Percentiles rank a stretch among this genome's conserved stretches.
Evolutionary conservation across 257 asterid species (phyloP).

Genomic region (Rubia yunnanensis): DNA sequence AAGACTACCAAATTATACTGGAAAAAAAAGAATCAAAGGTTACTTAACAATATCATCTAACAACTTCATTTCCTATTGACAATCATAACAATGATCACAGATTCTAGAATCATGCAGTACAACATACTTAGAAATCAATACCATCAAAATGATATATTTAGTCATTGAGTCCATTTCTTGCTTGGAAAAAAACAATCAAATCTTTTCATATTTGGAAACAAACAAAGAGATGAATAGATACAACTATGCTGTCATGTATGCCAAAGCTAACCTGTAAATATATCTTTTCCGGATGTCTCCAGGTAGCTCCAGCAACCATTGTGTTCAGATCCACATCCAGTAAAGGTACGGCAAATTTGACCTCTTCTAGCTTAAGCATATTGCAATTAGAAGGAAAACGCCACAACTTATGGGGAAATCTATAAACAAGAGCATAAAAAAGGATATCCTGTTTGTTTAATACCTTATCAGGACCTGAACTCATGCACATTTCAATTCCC

Average conservation of each 20-base stretch:
- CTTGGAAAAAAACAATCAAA: background rate
- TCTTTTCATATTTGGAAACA: background rate
- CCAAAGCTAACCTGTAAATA: slow-evolving; percentile 62
- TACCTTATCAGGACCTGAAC: slow-evolving; percentile 69
- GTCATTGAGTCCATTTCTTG: slow-evolving; percentile 1
- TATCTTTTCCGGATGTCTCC: slow-evolving; percentile 82
- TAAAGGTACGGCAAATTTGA: slow-evolving; percentile 75
- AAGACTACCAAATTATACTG: background rate
- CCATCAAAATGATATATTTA: background rate
- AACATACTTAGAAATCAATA: background rate
- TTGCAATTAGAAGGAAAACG: slow-evolving; percentile 20
- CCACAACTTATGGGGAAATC: background rate
- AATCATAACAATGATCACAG: background rate
- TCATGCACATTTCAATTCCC: slow-evolving; percentile 79
- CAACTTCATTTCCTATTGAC: background rate
- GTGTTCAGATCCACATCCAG: slow-evolving; percentile 74
- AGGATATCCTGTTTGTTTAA: slow-evolving; percentile 4
- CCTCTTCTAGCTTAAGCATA: slow-evolving; percentile 82
- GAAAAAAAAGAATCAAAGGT: background rate
- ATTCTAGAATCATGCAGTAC: background rate
- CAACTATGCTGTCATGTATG: background rate
- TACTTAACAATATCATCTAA: background rate
- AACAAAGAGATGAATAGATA: background rate
- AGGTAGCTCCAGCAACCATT: slow-evolving; percentile 65
- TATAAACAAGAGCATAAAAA: background rate